Conservation (phyloP, 1,284 basidiomycete genomes). For the Filobasidium uniguttulatum region DNA sequence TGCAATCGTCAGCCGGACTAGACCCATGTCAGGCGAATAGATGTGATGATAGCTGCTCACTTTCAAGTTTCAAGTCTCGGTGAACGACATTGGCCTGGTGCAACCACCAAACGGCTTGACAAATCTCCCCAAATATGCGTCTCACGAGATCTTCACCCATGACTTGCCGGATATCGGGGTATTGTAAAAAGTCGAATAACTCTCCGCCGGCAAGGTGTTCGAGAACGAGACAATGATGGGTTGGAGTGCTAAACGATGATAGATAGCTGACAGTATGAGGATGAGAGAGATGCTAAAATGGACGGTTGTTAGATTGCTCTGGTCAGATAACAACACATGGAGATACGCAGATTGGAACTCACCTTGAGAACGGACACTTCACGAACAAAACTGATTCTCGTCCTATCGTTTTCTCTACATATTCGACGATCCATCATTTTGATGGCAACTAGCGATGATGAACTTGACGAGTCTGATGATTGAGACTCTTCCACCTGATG, state of each 20-base stretch:
- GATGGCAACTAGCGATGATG: slow-evolving; percentile 48
- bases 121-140: slow-evolving; percentile 66
- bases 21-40: too few relatives aligned
- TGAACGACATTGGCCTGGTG: slow-evolving; percentile 76
- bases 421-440: slow-evolving; percentile 60
- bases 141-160: slow-evolving; percentile 45
- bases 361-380: slow-evolving; percentile 76
- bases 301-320: too few relatives aligned
- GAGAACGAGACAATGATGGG: slow-evolving; percentile 67
- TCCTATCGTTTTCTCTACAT: slow-evolving; percentile 50
- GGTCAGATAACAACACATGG: not conserved
- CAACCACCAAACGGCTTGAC: slow-evolving; percentile 74
- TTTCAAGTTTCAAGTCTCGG: slow-evolving; percentile 87
- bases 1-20: not conserved
- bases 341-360: slow-evolving; percentile 19
- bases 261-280: slow-evolving; percentile 67
- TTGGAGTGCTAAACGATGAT: slow-evolving; percentile 57
- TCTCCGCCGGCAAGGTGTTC: slow-evolving; percentile 71
- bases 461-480: not conserved
- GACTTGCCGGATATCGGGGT: slow-evolving; percentile 43
- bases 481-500: slow-evolving; percentile 41
- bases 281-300: slow-evolving; percentile 60
- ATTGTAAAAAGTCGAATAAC: slow-evolving; percentile 62
- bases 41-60: too few relatives aligned
- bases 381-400: slow-evolving; percentile 66